A percentile compares a stretch with the other conserved stretches of the same genome.
Evolutionary conservation across 2,329 filamentous ascomycete species (phyloP).

Genomic region (Ramularia collo-cygni): DNA sequence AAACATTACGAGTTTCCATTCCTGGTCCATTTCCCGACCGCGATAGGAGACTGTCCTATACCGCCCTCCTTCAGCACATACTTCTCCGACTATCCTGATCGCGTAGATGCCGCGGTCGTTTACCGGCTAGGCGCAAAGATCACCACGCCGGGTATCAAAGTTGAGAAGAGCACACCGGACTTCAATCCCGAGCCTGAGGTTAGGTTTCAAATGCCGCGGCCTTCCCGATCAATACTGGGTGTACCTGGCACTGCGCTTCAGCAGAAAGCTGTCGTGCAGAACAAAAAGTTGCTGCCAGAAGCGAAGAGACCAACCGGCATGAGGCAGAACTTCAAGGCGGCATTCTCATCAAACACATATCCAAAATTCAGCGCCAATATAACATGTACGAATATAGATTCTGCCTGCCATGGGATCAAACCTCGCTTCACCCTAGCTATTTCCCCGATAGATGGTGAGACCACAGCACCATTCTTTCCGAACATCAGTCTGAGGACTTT

Average conservation of each 20-base stretch:
- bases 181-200: conserved; percentile 1
- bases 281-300: conserved; percentile 17
- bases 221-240: conserved; percentile 3
- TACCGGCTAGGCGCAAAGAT: conserved; percentile 10
- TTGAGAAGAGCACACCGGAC: conserved; percentile 6
- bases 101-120: conserved; percentile 10
- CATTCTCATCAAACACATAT: conserved; percentile 16
- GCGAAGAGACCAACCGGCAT: conserved; percentile 17
- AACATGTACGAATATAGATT: conserved; percentile 11
- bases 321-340: conserved; percentile 19
- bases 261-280: conserved; percentile 13
- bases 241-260: conserved; percentile 5
- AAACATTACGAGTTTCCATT: conserved; percentile 9
- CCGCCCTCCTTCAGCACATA: conserved; percentile 11
- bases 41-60: not conserved
- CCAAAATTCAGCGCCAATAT: conserved; percentile 17
- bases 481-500: conserved; percentile 10
- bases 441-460: conserved; percentile 9
- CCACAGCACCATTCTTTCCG: conserved; percentile 8
- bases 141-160: conserved; percentile 15
- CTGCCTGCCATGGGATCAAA: conserved; percentile 13
- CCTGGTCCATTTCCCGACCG: conserved; percentile 7
- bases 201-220: conserved; percentile 1
- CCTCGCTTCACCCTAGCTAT: conserved; percentile 12
- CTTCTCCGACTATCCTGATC: conserved; percentile 15